phyloP scores from a whole-genome alignment of 148 eudicot species.

The Beta vulgaris region DNA sequence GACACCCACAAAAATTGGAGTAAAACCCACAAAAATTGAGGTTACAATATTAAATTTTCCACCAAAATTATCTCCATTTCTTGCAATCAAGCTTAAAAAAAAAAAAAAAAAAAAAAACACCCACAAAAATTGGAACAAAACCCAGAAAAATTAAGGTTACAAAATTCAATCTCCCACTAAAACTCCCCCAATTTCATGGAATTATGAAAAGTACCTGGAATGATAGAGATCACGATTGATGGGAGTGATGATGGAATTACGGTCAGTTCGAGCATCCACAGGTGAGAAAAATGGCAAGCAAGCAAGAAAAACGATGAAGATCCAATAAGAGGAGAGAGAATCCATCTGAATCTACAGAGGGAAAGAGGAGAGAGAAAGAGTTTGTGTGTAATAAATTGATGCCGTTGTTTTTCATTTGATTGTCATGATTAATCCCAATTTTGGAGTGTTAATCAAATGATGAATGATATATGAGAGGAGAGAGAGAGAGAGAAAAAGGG shows the following conservation, averaged over 20 bases:
- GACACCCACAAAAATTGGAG: no score
- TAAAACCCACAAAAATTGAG: no score
- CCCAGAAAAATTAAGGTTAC: slow-evolving; percentile 7
- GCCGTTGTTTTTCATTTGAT: not conserved
- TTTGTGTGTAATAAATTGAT: not conserved
- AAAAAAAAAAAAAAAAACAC: not conserved
- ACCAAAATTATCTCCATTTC: no score
- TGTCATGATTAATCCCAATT: not conserved
- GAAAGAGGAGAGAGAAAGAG: not conserved
- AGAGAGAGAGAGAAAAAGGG: not conserved
- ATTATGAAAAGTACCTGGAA: slow-evolving; percentile 44
- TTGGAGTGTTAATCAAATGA: slow-evolving; percentile 10
- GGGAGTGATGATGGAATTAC: slow-evolving; percentile 50
- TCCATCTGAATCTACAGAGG: slow-evolving; percentile 25
- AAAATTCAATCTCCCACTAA: slow-evolving; percentile 1
- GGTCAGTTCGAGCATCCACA: slow-evolving; percentile 36
- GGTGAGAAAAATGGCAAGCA: slow-evolving; percentile 14
- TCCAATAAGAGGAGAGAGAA: slow-evolving; percentile 24
- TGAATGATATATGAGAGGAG: no score
- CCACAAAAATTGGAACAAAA: slow-evolving; percentile 17
- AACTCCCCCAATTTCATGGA: not conserved
- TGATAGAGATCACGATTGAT: slow-evolving; percentile 93
- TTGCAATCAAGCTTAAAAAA: no score
- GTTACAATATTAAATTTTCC: no score
- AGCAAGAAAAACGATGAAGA: slow-evolving; percentile 31